phyloP scores from a whole-genome alignment of 2,329 filamentous ascomycete species.

The Elsinoe necatrix region DNA sequence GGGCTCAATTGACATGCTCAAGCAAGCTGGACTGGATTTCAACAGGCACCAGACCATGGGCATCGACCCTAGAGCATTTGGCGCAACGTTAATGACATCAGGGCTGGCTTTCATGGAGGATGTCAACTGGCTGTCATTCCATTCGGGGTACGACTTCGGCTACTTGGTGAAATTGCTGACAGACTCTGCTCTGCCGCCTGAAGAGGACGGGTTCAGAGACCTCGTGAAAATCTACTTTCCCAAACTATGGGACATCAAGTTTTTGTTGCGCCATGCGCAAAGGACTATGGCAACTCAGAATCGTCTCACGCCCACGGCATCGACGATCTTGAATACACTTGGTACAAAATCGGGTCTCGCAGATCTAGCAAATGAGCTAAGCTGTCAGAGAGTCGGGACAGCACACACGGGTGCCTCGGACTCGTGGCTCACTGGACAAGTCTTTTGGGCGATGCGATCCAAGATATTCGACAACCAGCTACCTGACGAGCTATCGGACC shows the following conservation, averaged over 20 bases:
- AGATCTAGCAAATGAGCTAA: slow-evolving; percentile 86
- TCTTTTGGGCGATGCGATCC: slow-evolving; percentile 89
- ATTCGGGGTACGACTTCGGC: slow-evolving; percentile 96
- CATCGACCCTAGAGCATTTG: slow-evolving; percentile 84
- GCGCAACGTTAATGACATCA: slow-evolving; percentile 80
- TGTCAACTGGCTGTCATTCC: slow-evolving; percentile 94
- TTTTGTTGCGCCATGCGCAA: slow-evolving; percentile 84
- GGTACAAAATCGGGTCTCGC: slow-evolving; percentile 88
- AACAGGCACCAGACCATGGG: slow-evolving; percentile 73
- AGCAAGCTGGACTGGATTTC: slow-evolving; percentile 90
- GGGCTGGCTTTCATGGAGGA: slow-evolving; percentile 81
- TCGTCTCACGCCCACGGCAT: slow-evolving; percentile 51
- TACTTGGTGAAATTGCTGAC: slow-evolving; percentile 92
- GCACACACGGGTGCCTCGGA: slow-evolving; percentile 93
- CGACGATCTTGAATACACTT: slow-evolving; percentile 72
- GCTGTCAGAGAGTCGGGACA: slow-evolving; percentile 76
- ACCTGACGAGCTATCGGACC: slow-evolving; percentile 70
- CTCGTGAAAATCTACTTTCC: slow-evolving; percentile 91
- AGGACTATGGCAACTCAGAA: slow-evolving; percentile 30
- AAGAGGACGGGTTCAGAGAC: slow-evolving; percentile 81
- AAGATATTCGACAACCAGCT: slow-evolving; percentile 79
- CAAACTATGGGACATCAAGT: slow-evolving; percentile 90
- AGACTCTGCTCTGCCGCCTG: slow-evolving; percentile 72
- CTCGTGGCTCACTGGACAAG: slow-evolving; percentile 81
- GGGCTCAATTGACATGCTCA: slow-evolving; percentile 83